A percentile compares a stretch with the other conserved stretches of the same genome.
Evolutionary conservation across 805 yeast species (phyloP).

Genomic region (Ogataea philodendri): DNA sequence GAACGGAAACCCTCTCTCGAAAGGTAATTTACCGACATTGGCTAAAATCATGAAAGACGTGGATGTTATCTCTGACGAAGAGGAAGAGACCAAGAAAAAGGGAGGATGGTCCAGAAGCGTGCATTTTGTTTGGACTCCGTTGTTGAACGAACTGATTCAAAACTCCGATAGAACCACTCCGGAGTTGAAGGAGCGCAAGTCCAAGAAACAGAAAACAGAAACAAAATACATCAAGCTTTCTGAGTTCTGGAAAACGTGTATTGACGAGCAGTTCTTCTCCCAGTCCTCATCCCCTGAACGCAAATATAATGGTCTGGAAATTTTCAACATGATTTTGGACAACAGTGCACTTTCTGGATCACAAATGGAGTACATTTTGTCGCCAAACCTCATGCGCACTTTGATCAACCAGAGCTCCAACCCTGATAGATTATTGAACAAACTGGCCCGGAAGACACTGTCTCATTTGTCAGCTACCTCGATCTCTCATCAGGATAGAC

Average conservation of each 20-base stretch:
- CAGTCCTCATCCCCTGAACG: slow-evolving; percentile 79
- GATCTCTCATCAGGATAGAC: slow-evolving; percentile 37
- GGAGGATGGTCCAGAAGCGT: slow-evolving; percentile 73
- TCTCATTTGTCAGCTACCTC: slow-evolving; percentile 40
- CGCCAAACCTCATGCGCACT: slow-evolving; percentile 67
- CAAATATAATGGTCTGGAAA: slow-evolving; percentile 81
- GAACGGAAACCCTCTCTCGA: slow-evolving; percentile 67
- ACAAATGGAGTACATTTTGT: slow-evolving; percentile 38
- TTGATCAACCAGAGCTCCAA: slow-evolving; percentile 75
- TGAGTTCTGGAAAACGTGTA: slow-evolving; percentile 76
- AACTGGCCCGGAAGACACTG: slow-evolving; percentile 57
- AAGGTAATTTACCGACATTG: slow-evolving; percentile 60
- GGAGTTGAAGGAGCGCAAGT: slow-evolving; percentile 24
- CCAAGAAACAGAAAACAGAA: slow-evolving; percentile 38
- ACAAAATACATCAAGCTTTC: slow-evolving; percentile 36
- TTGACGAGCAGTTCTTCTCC: slow-evolving; percentile 79
- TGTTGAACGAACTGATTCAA: slow-evolving; percentile 44
- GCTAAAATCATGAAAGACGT: slow-evolving; percentile 64
- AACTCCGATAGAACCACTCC: slow-evolving; percentile 20
- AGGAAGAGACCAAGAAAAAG: slow-evolving; percentile 47
- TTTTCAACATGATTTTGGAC: slow-evolving; percentile 52
- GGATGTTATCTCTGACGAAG: slow-evolving; percentile 38
- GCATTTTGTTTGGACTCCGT: slow-evolving; percentile 72
- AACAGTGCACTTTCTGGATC: slow-evolving; percentile 17
- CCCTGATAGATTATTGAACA: slow-evolving; percentile 60